Evolutionary conservation across 164 flowering plant genomes (phyloP), one percentile per base, ranked within the genome.

Genomic region (Amborella trichopoda): DNA sequence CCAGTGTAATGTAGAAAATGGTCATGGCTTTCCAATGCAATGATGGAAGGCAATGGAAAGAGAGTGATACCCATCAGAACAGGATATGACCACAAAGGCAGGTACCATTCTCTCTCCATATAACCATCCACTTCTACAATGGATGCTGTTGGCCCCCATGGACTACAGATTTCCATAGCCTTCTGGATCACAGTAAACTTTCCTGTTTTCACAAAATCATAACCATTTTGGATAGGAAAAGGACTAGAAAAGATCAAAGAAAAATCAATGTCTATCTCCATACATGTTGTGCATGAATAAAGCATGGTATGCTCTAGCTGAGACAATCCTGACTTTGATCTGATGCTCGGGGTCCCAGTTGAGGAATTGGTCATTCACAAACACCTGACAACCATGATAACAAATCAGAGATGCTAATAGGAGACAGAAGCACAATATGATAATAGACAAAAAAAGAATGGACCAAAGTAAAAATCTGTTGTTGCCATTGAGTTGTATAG

Each of bases 241-340:
- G 34, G 34, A 30, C 11, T 8, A 30, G 14, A 14, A 30, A 9
- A 14, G 34, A 30, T 9, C 9, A 30, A 14, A 14, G n/a, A 16
- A 10, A 38, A 2, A 38, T 38, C 17, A 8, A 38, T 55, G n/a
- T n/a, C 37, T 19, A 12, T 38, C 41, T 43, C 66, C 96, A 84
- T 76, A 93, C 99, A 93, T 93, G 82, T 93, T 93, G 68, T 93
- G 89, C 96, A 93, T 93, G 73, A 93, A 93, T 64, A 93, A 59
- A 13, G 99, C 85, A 56, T 93, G 99, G 54, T 93, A 93, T 46
- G 99, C 99, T 59, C 95, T 82, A 46, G 99, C 99, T 8, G 99
- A 93, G 9, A 93, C 94, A 25, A 93, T 88, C 44, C 99, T 50
- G 65, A 93, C 99, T 79, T 80, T 93, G 69, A 93, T 80, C 50